Conservation (phyloP, 768 basidiomycete species). For the Dictyophora rubrovolvata region DNA sequence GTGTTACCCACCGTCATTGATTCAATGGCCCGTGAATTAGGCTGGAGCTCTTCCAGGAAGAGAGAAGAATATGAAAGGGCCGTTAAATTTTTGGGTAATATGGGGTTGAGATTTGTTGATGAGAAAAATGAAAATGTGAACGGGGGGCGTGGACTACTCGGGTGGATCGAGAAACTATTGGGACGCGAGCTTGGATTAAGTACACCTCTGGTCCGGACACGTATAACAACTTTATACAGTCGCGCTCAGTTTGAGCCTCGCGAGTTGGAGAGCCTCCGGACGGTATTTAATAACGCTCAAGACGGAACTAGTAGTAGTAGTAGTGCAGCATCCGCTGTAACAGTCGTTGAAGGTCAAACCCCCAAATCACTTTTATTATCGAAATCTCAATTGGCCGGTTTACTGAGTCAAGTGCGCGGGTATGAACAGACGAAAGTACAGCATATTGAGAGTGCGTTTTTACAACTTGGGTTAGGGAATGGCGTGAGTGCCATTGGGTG, state of each 20-base stretch:
- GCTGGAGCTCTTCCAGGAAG: constrained; percentile 58
- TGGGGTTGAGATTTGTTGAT: constrained; percentile 51
- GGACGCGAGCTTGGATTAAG: constrained; percentile 5
- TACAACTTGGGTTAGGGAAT: constrained; percentile 60
- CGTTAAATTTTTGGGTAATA: constrained; percentile 62
- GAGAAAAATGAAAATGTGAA: neutral
- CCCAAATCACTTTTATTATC: neutral
- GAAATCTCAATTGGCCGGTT: constrained; percentile 27
- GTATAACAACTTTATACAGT: constrained; percentile 27
- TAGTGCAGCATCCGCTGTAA: no score
- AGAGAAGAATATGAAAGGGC: constrained; percentile 47
- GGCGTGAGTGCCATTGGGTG: constrained; percentile 50
- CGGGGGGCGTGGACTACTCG: no score
- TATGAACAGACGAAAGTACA: constrained; percentile 52
- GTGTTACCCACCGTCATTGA: constrained; percentile 82
- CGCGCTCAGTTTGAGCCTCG: constrained; percentile 46
- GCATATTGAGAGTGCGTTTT: constrained; percentile 67
- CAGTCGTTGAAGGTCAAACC: constrained; percentile 21
- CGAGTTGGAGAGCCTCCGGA: constrained; percentile 34
- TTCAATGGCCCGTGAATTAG: constrained; percentile 80
- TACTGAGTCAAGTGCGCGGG: constrained; percentile 26
- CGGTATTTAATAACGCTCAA: constrained; percentile 24
- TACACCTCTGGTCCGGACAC: neutral
- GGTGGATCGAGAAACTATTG: constrained; percentile 1
- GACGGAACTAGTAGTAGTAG: no score